Percentiles rank a stretch among this genome's conserved stretches.
phyloP scores from a whole-genome alignment of 805 yeast species.

The Saccharomycopsis selenospora region DNA sequence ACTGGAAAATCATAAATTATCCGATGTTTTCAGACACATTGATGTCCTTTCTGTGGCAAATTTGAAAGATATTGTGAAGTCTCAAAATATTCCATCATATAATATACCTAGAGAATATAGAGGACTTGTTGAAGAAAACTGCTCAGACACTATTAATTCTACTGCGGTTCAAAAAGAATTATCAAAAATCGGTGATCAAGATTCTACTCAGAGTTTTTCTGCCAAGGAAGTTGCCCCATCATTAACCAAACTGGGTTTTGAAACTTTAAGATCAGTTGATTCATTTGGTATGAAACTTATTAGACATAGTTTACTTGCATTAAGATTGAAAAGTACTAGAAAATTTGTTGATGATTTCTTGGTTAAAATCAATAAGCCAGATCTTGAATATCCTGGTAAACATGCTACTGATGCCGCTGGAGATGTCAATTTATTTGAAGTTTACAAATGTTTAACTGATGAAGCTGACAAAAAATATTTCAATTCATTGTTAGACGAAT shows the following conservation, averaged over 20 bases:
- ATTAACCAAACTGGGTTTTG: slow-evolving; percentile 48
- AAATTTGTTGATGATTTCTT: slow-evolving; percentile 12
- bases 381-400: slow-evolving; percentile 6
- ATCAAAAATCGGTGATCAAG: slow-evolving; percentile 1
- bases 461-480: slow-evolving; percentile 46
- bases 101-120: slow-evolving; percentile 32
- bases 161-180: slow-evolving; percentile 4
- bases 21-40: slow-evolving; percentile 37
- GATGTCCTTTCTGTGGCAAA: slow-evolving; percentile 32
- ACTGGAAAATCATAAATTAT: slow-evolving; percentile 22
- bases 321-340: slow-evolving; percentile 27
- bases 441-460: slow-evolving; percentile 47
- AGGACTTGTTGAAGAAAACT: slow-evolving; percentile 22
- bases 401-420: slow-evolving; percentile 23
- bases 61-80: slow-evolving; percentile 21
- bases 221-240: slow-evolving; percentile 30
- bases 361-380: slow-evolving; percentile 12
- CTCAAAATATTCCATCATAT: slow-evolving; percentile 21
- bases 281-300: slow-evolving; percentile 74
- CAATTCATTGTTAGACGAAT: slow-evolving; percentile 56
- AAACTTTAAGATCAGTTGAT: slow-evolving; percentile 55
- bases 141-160: slow-evolving; percentile 4
- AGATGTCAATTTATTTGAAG: slow-evolving; percentile 54
- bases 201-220: slow-evolving; percentile 1
- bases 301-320: slow-evolving; percentile 61